A percentile compares a stretch with the other conserved stretches of the same genome.
Conservation (phyloP, 345 rosid species). For the thale cress (Arabidopsis thaliana) region TAIR10.1 NC_003070.9:11849501-11850000, state of each 20-base stretch:
- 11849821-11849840: constrained; percentile 5
- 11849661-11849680: constrained; percentile 22
- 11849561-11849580: constrained; percentile 97
- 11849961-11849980: constrained; percentile 94
- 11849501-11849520: constrained; percentile 87
- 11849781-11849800: neutral
- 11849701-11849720: neutral
- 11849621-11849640: constrained; percentile 7
- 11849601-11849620: constrained; percentile 36
- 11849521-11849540: constrained; percentile 96
- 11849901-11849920: constrained; percentile 10
- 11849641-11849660: constrained; percentile 11
- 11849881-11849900: constrained; percentile 12
- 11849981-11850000: constrained; percentile 97
- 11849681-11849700: constrained; percentile 5
- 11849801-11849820: constrained; percentile 3
- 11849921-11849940: constrained; percentile 20
- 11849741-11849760: constrained; percentile 32
- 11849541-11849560: constrained; percentile 99
- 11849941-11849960: constrained; percentile 84
- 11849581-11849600: constrained; percentile 89
- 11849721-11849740: constrained; percentile 15
- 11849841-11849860: constrained; percentile 1
- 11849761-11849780: neutral
- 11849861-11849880: constrained; percentile 16